Conservation (phyloP, 2,329 filamentous ascomycete species). For the Metarhizium brunneum region DNA sequence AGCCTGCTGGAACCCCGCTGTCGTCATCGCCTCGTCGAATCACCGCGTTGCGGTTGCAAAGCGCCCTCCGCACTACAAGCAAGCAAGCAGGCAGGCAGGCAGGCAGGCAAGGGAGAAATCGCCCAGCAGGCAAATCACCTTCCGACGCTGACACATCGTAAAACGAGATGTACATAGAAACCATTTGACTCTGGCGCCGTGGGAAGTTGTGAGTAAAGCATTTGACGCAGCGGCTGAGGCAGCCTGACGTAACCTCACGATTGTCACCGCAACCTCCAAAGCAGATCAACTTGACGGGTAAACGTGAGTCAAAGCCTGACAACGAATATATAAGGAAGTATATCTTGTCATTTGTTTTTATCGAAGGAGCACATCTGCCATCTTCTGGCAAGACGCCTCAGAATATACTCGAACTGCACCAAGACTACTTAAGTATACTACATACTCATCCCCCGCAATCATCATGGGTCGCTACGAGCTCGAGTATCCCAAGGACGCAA, state of each 20-base stretch:
- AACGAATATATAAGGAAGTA: background rate
- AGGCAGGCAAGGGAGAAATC: too few relatives aligned
- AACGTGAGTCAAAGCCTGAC: background rate
- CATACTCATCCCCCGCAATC: background rate
- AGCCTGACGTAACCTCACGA: background rate
- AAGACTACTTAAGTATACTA: background rate
- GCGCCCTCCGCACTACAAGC: background rate
- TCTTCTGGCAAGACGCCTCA: background rate
- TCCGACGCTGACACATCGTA: background rate
- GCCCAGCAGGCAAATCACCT: background rate
- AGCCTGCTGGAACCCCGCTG: background rate
- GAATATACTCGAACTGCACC: background rate
- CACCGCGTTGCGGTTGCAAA: background rate
- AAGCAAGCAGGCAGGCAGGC: background rate
- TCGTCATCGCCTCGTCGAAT: background rate
- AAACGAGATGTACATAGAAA: background rate
- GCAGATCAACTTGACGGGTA: background rate
- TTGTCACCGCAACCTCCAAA: background rate
- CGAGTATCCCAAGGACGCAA: constrained; percentile 53
- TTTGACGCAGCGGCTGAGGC: background rate
- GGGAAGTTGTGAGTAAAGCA: background rate
- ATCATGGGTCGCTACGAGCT: constrained; percentile 31
- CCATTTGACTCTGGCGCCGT: too few relatives aligned
- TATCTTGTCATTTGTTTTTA: background rate
- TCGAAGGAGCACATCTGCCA: background rate